Evolutionary conservation across 2,329 filamentous ascomycete genomes (phyloP).

Genomic region (Bisporella sp.): DNA sequence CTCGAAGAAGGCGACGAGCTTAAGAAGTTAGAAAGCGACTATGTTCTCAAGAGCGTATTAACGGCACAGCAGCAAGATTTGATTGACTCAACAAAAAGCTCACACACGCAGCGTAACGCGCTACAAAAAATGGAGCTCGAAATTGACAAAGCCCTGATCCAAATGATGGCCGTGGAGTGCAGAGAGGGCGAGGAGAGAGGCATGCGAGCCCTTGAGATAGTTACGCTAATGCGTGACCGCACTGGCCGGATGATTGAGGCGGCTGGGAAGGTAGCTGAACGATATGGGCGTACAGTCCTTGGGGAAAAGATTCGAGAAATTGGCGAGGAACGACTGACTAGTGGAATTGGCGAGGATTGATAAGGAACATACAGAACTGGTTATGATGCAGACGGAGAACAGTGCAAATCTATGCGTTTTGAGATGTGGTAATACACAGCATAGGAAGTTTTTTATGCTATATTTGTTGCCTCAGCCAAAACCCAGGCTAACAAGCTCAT

Average conservation of each 20-base stretch:
- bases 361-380: not conserved
- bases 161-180: conserved; percentile 85
- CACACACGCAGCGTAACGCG: conserved; percentile 56
- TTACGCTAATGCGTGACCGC: conserved; percentile 74
- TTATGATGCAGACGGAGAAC: too few species aligned
- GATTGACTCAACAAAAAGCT: conserved; percentile 58
- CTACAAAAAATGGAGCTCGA: conserved; percentile 71
- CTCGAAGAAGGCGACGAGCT: conserved; percentile 40
- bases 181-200: conserved; percentile 86
- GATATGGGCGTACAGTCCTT: conserved; percentile 74
- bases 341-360: conserved; percentile 24
- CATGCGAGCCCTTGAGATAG: conserved; percentile 91
- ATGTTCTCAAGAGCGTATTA: conserved; percentile 66
- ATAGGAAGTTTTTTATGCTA: too few species aligned
- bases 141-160: conserved; percentile 82
- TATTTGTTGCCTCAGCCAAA: too few species aligned
- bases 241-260: conserved; percentile 88
- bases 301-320: conserved; percentile 86
- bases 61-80: conserved; percentile 71
- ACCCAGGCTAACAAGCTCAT: too few species aligned
- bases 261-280: conserved; percentile 78
- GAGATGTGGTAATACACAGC: too few species aligned
- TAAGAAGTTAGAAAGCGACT: conserved; percentile 69
- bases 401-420: too few species aligned
- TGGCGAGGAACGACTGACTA: conserved; percentile 49